Base-by-base conservation (phyloP, 1,284 basidiomycete genomes). In the Apiotrichum siamense region DNA sequence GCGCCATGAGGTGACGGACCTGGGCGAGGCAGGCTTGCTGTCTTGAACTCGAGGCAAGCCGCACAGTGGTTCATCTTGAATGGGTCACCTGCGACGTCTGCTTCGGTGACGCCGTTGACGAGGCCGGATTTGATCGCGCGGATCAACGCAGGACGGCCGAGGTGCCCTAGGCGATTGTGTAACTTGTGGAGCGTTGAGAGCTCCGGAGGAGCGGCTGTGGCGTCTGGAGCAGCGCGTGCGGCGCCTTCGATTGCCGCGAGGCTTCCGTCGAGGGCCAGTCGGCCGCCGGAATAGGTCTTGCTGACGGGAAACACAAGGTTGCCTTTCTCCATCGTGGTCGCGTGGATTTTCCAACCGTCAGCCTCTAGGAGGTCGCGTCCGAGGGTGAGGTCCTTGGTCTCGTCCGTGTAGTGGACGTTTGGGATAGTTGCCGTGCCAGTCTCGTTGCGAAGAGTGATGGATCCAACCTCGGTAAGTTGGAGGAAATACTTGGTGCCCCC, bases 341-440 rank as follows among this genome's bases (percentile, higher is more conserved):
- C n/a, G n/a, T n/a, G n/a, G 17, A 49, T 20, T 4, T 20, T n/a
- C 39, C 33, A 37, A 23, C 47, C 44, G 24, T 37, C 24, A 12
- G 3, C 10, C 15, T 23, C 17, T 18, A 46, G 44, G 25, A 20
- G 25, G 5, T 24, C 7, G 13, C 26, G 25, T 3, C 35, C 27
- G 26, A 46, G 17, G 17, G 38, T 46, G 44, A 38, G 37, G 35
- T 46, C 44, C 15, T 25, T 29, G 10, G 44, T 46, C 9, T 46
- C 44, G 24, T 35, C 25, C 7, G 32, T 29, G 36, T 46, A 33
- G 44, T 20, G 31, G 25, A 46, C 44, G 20, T 46, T 26, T 25
- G 37, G 15, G 35, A 46, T 21, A 26, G 25, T 18, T 11, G 25
- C 26, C 10, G 21, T 17, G n/a, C 25, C n/a, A 13, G 12, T n/a